Conservation (phyloP, 179 eudicot species). For the Dionaea muscipula region DNA sequence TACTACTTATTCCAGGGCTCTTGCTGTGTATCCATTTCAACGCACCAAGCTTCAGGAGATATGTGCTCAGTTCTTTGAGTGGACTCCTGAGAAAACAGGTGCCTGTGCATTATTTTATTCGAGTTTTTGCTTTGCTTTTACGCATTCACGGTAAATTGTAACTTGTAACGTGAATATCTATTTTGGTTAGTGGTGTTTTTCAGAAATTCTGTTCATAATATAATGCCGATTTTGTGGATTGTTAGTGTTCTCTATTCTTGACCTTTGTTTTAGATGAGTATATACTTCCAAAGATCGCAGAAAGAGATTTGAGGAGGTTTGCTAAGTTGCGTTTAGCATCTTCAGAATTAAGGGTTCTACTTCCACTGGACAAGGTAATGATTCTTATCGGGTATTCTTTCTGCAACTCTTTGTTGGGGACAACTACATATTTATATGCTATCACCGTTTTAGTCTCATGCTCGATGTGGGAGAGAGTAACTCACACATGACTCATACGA, state of each 20-base stretch:
- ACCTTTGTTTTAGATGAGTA: conserved; percentile 53
- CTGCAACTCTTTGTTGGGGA: background rate
- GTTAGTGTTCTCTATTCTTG: background rate
- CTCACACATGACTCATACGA: too few species aligned
- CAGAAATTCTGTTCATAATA: background rate
- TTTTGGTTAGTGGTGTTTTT: too few species aligned
- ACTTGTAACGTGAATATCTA: too few species aligned
- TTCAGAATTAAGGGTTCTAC: conserved; percentile 39
- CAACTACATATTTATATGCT: background rate
- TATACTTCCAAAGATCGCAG: conserved; percentile 86
- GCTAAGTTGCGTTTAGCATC: conserved; percentile 61
- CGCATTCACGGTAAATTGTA: background rate
- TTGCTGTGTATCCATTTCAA: conserved; percentile 45
- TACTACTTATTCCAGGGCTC: conserved; percentile 45
- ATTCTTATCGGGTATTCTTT: background rate
- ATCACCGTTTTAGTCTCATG: too few species aligned
- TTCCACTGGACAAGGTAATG: conserved; percentile 56
- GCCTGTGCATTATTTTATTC: background rate
- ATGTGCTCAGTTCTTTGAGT: conserved; percentile 57
- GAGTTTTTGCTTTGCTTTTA: background rate
- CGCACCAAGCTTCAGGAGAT: conserved; percentile 52
- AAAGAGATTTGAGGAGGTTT: conserved; percentile 72
- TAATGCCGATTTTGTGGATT: conserved; percentile 7
- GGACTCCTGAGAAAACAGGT: conserved; percentile 98
- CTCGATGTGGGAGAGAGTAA: too few species aligned